Evolutionary conservation across 164 flowering plant genomes (phyloP).

Genomic region (Magnolia kwangsiensis): DNA sequence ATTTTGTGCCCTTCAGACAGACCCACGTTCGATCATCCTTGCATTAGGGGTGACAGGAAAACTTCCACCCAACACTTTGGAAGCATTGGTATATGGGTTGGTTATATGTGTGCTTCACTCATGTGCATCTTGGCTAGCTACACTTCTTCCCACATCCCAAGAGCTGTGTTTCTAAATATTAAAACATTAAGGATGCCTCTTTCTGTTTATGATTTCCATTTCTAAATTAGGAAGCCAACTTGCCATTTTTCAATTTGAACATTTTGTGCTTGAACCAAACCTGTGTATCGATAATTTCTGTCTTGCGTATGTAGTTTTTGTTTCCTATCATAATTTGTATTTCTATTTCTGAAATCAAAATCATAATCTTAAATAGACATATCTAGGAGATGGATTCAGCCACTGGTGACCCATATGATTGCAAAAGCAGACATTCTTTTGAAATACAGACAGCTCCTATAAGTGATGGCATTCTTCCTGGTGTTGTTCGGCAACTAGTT

Average conservation of each 20-base stretch:
- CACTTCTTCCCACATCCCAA: too few species aligned
- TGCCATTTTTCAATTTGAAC: background rate
- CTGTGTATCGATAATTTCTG: background rate
- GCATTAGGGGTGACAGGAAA: too few species aligned
- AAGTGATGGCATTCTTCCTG: conserved; percentile 81
- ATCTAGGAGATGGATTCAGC: conserved; percentile 39
- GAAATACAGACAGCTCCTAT: conserved; percentile 94
- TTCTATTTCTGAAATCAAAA: background rate
- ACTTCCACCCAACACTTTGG: too few species aligned
- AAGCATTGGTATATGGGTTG: too few species aligned
- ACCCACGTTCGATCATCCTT: too few species aligned
- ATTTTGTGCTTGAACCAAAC: background rate
- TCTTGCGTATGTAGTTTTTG: background rate
- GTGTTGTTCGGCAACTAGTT: conserved; percentile 70
- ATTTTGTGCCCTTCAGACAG: too few species aligned
- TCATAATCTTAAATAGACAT: background rate
- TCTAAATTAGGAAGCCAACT: background rate
- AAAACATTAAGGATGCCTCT: background rate
- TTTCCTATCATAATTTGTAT: background rate
- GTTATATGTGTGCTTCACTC: too few species aligned
- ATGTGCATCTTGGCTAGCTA: too few species aligned
- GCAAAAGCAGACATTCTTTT: conserved; percentile 18
- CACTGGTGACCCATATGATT: conserved; percentile 14
- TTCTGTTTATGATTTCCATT: background rate
- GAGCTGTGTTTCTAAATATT: background rate